Evolutionary conservation across 345 rosid genomes (phyloP).

Genomic region (Eutrema japonicum): DNA sequence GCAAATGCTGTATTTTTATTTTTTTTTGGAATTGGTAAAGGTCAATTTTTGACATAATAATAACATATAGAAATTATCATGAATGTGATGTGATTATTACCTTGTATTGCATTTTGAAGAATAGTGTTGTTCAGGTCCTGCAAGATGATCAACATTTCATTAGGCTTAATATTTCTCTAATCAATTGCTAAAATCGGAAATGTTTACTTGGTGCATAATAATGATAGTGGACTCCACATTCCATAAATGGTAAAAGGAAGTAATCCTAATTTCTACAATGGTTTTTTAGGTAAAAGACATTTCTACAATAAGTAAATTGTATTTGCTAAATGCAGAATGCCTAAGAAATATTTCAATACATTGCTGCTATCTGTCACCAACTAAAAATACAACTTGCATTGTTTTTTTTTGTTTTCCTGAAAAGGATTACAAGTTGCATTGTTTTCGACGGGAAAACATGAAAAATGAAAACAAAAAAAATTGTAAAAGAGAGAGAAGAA

Average conservation of each 20-base stretch:
- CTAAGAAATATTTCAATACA: not conserved
- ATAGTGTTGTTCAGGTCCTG: constrained; percentile 68
- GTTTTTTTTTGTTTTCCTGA: not conserved
- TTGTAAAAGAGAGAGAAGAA: not conserved
- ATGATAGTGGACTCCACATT: not conserved
- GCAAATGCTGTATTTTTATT: constrained; percentile 59
- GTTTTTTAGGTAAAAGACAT: not conserved
- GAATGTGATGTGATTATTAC: constrained; percentile 37
- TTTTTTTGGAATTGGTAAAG: not conserved
- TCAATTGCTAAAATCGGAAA: not conserved
- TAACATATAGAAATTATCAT: not conserved
- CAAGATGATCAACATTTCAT: constrained; percentile 31
- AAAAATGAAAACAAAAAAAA: not conserved
- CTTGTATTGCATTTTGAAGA: constrained; percentile 66
- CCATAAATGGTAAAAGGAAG: constrained; percentile 7
- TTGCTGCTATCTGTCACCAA: constrained; percentile 8
- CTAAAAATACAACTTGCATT: constrained; percentile 12
- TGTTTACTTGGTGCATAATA: not conserved
- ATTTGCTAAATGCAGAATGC: constrained; percentile 17
- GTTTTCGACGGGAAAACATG: constrained; percentile 3
- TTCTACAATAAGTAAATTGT: not conserved
- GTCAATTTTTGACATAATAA: constrained; percentile 2
- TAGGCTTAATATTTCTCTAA: not conserved
- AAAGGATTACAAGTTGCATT: constrained; percentile 8
- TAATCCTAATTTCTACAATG: not conserved